Percentiles rank a stretch among this genome's conserved stretches.
Conservation (phyloP, 1,284 basidiomycete genomes). For the Malassezia vespertilionis region DNA sequence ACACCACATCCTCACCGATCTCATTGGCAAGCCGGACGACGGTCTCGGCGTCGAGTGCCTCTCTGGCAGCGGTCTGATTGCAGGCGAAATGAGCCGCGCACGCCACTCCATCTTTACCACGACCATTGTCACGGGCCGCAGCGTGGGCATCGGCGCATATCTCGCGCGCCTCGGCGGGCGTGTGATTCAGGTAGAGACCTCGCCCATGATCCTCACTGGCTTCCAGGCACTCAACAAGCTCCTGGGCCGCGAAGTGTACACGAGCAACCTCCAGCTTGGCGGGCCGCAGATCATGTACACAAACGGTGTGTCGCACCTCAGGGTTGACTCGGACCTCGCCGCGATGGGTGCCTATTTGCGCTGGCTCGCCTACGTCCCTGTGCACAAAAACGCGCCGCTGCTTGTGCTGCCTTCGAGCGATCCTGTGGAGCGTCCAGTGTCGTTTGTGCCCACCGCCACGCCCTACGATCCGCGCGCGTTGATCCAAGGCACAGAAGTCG, state of each 20-base stretch:
- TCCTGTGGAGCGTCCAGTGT: constrained; percentile 83
- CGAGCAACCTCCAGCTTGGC: constrained; percentile 94
- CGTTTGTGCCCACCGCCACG: constrained; percentile 68
- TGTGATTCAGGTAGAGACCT: constrained; percentile 95
- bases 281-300: constrained; percentile 62
- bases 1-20: constrained; percentile 86
- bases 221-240: constrained; percentile 97
- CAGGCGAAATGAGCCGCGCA: constrained; percentile 92
- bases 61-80: constrained; percentile 91
- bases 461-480: constrained; percentile 97
- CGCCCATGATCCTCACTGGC: constrained; percentile 97
- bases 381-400: constrained; percentile 21
- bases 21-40: constrained; percentile 80
- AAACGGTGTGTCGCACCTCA: constrained; percentile 84
- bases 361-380: constrained; percentile 82
- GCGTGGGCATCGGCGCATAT: constrained; percentile 98
- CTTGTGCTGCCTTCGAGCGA: constrained; percentile 31
- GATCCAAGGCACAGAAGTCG: constrained; percentile 73
- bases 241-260: constrained; percentile 95
- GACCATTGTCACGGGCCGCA: constrained; percentile 93
- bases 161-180: constrained; percentile 95
- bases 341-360: constrained; percentile 53
- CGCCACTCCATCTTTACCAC: constrained; percentile 99
- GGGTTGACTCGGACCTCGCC: constrained; percentile 74
- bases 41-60: constrained; percentile 97